Percentiles rank a stretch among this genome's conserved stretches.
Conservation (phyloP, 148 eudicot species). For the Camellia japonica region DNA sequence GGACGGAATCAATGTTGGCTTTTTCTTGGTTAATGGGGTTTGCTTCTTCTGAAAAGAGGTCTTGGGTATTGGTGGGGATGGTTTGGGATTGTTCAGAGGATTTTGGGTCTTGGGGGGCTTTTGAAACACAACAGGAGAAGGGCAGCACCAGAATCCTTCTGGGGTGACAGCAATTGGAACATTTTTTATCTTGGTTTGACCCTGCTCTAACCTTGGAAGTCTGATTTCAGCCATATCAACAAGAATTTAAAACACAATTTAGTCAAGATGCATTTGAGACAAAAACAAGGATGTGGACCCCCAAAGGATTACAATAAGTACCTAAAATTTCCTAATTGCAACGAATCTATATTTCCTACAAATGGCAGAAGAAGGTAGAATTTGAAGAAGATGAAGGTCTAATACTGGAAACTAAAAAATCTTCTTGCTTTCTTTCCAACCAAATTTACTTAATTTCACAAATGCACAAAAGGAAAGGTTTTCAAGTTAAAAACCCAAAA, state of each 20-base stretch:
- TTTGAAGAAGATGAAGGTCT: neutral
- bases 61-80: conserved; percentile 28
- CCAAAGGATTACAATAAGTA: neutral
- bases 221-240: conserved; percentile 65
- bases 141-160: conserved; percentile 96
- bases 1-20: conserved; percentile 24
- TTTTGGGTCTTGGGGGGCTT: conserved; percentile 54
- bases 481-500: neutral
- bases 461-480: conserved; percentile 2
- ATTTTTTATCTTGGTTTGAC: conserved; percentile 62
- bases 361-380: neutral
- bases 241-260: conserved; percentile 11
- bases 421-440: neutral
- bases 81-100: conserved; percentile 55
- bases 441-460: neutral
- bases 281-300: neutral
- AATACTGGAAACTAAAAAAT: neutral
- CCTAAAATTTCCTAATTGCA: neutral
- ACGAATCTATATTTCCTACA: neutral
- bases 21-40: conserved; percentile 36
- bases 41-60: conserved; percentile 41
- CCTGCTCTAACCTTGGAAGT: conserved; percentile 40
- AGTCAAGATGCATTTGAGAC: neutral
- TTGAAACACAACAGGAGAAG: conserved; percentile 76
- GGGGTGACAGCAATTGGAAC: conserved; percentile 96